Base-by-base conservation (phyloP, 1,284 basidiomycete species). In the Puccinia brachypodii region DNA sequence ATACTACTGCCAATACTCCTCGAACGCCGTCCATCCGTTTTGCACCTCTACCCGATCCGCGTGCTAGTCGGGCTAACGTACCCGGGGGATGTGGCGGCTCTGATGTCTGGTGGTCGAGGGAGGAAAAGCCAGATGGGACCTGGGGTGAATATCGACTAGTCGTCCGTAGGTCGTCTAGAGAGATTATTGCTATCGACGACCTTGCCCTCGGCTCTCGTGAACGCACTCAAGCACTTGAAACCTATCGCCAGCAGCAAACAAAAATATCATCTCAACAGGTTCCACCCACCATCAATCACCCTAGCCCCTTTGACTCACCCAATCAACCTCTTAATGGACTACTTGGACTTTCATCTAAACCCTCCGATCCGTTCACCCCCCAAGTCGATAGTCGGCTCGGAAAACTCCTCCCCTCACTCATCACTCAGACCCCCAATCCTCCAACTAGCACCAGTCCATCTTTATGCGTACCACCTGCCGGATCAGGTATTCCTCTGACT, bases 41-140 rank as follows among this genome's bases (percentile, higher is more conserved):
- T 31, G 77, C 77, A n/a, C 77, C 77, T 22, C 68, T 80, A 2
- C 68, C 77, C 56, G 77, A 80, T 56, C 77, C 68, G n/a, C 66
- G 68, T 16, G 53, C 66, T 25, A 58, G 47, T 40, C 38, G 53
- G 16, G 53, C 66, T 25, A 71, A 28, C n/a, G 6, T 56, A 38
- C 71, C 71, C 31, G 50, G 71, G 2, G 42, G 50, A 9, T 50
- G 7, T 50, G 71, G 71, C 16, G 50, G 36, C 19, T 38, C 36
- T 36, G 68, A 80, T 40, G 36, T 72, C 25, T 60, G 68, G 47
- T 71, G 66, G 62, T 42, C 47, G 25, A 58, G 50, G 28, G 77
- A 80, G 31, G 38, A 47, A 6, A 47, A 60, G 40, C 53, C 77
- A 7, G 77, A 80, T 80, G 77, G 68, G 25, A 60, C 66, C 2